Evolutionary conservation across 2,329 filamentous ascomycete genomes (phyloP).

Genomic region (Teratosphaeria zuluensis): DNA sequence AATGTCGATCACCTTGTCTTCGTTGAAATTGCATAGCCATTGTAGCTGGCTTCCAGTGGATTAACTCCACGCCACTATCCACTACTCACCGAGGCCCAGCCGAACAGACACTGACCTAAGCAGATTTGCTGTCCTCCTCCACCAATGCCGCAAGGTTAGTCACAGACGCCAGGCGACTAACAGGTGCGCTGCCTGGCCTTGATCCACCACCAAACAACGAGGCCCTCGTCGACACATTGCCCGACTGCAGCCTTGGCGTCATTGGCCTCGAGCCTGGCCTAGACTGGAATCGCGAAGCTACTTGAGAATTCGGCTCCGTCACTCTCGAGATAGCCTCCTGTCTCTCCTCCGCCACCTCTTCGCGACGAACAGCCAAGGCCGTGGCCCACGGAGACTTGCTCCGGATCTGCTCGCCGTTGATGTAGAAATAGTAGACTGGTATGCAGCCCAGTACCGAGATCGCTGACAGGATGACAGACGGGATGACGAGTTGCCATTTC

Average conservation of each 20-base stretch:
- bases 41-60: not conserved
- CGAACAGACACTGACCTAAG: not conserved
- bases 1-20: not conserved
- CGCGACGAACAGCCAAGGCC: not conserved
- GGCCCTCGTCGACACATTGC: not conserved
- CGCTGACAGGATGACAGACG: conserved; percentile 44
- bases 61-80: not conserved
- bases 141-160: not conserved
- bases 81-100: not conserved
- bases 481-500: conserved; percentile 32
- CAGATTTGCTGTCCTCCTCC: not conserved
- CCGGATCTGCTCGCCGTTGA: conserved; percentile 18
- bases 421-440: conserved; percentile 48
- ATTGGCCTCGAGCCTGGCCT: not conserved
- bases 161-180: not conserved
- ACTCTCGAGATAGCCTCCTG: not conserved
- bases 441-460: conserved; percentile 42
- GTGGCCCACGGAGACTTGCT: not conserved
- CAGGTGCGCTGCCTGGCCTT: not conserved
- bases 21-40: not conserved
- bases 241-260: not conserved
- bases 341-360: not conserved
- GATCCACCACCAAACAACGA: not conserved
- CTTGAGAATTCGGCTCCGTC: not conserved
- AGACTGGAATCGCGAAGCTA: not conserved